These are phyloP conservation scores for Kockovaella imperatae DNA, from an alignment of 768 basidiomycete genomes.

Conservation along the genomic window DNA sequence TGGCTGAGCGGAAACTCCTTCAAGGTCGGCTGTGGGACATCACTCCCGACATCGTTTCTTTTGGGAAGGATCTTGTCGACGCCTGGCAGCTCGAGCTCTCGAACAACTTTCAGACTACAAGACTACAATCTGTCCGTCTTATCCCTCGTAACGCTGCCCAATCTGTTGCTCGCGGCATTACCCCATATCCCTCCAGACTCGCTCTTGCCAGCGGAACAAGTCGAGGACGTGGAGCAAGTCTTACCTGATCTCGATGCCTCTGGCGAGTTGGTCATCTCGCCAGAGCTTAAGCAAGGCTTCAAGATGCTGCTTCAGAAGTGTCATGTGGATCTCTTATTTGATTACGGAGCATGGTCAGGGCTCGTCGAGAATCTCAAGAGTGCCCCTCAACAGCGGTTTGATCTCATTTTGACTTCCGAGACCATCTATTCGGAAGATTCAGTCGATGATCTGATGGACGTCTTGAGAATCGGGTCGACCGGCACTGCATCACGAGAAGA, in stretches of 20 bases:
- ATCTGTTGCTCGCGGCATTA: conserved; percentile 40
- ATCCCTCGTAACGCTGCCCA: conserved; percentile 52
- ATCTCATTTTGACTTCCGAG: conserved; percentile 79
- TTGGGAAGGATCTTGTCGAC: conserved; percentile 48
- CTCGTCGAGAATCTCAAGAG: conserved; percentile 18
- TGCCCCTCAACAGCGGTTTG: conserved; percentile 47
- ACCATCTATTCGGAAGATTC: conserved; percentile 75
- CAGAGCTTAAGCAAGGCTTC: conserved; percentile 61
- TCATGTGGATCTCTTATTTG: conserved; percentile 62
- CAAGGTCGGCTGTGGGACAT: conserved; percentile 90
- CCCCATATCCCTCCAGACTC: conserved; percentile 24
- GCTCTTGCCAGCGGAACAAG: conserved; percentile 19
- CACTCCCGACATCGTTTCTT: conserved; percentile 69
- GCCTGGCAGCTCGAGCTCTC: conserved; percentile 5
- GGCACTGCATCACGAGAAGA: background rate
- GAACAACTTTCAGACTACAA: conserved; percentile 67
- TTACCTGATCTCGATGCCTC: conserved; percentile 44
- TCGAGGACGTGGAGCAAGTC: conserved; percentile 31
- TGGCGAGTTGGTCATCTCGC: conserved; percentile 62
- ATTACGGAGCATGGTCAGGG: conserved; percentile 67
- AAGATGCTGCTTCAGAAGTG: conserved; percentile 52
- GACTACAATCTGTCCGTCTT: conserved; percentile 83
- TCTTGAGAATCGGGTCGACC: conserved; percentile 14
- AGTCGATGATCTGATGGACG: conserved; percentile 52
- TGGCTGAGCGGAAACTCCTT: background rate